Evolutionary conservation across 768 basidiomycete species (phyloP).

Genomic region (Clavaria fumosa): DNA sequence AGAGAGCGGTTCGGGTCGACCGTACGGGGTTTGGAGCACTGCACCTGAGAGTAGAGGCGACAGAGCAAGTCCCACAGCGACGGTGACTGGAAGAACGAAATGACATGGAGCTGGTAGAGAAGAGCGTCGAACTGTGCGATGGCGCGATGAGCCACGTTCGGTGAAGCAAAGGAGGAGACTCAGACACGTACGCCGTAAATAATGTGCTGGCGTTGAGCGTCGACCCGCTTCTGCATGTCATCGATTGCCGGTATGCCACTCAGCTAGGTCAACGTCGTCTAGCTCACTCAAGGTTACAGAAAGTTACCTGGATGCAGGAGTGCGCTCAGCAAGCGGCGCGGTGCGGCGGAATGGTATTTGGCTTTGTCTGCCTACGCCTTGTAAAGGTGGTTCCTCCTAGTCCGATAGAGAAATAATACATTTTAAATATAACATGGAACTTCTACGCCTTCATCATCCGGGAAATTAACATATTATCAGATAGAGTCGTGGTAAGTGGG

Average conservation of each 20-base stretch:
- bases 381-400: not conserved
- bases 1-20: constrained; percentile 49
- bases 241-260: constrained; percentile 7
- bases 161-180: constrained; percentile 3
- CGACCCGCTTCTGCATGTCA: constrained; percentile 45
- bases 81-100: constrained; percentile 69
- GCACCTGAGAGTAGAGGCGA: constrained; percentile 44
- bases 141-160: constrained; percentile 7
- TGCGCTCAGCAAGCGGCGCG: not conserved
- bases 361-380: not conserved
- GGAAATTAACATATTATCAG: too few relatives aligned
- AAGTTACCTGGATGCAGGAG: too few relatives aligned
- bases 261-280: not conserved
- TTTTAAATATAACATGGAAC: not conserved
- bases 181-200: constrained; percentile 40
- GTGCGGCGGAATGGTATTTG: not conserved
- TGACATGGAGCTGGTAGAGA: constrained; percentile 54
- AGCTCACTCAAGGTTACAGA: too few relatives aligned
- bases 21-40: constrained; percentile 53
- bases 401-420: not conserved
- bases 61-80: constrained; percentile 39
- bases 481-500: too few relatives aligned
- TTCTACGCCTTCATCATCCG: too few relatives aligned
- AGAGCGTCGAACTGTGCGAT: constrained; percentile 46
- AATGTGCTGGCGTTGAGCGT: constrained; percentile 59